phyloP scores from a whole-genome alignment of 1,284 basidiomycete genomes.

The Stereum hirsutum region DNA sequence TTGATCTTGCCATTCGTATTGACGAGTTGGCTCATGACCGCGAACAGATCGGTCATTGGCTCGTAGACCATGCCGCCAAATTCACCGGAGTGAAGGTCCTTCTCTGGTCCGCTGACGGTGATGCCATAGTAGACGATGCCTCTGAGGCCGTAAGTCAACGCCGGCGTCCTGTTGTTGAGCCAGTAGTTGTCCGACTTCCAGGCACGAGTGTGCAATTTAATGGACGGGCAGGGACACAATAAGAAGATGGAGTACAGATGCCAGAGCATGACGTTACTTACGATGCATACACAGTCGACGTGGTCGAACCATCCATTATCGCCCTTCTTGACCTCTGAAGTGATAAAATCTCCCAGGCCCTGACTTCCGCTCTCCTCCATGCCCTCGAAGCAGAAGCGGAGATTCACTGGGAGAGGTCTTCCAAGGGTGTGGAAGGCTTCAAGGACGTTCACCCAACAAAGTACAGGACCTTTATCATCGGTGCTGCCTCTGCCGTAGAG shows the following conservation, averaged over 20 bases:
- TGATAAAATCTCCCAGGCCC: slow-evolving; percentile 87
- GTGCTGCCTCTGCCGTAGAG: slow-evolving; percentile 87
- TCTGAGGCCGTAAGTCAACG: slow-evolving; percentile 72
- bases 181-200: slow-evolving; percentile 77
- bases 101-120: slow-evolving; percentile 74
- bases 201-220: background rate
- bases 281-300: slow-evolving; percentile 93
- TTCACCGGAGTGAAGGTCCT: slow-evolving; percentile 89
- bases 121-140: slow-evolving; percentile 89
- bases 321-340: slow-evolving; percentile 62
- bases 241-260: no score
- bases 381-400: slow-evolving; percentile 93
- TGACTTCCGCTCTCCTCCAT: slow-evolving; percentile 98
- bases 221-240: no score
- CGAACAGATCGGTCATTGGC: slow-evolving; percentile 77
- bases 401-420: slow-evolving; percentile 84
- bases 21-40: slow-evolving; percentile 83
- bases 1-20: slow-evolving; percentile 78
- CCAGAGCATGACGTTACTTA: no score
- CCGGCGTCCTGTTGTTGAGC: slow-evolving; percentile 73
- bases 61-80: slow-evolving; percentile 88
- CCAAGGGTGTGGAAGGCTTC: slow-evolving; percentile 76
- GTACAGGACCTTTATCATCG: slow-evolving; percentile 89
- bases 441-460: slow-evolving; percentile 94
- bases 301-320: slow-evolving; percentile 77